Evolutionary conservation across 1,284 basidiomycete species (phyloP).

Genomic region (Cutaneotrichosporon arboriforme): DNA sequence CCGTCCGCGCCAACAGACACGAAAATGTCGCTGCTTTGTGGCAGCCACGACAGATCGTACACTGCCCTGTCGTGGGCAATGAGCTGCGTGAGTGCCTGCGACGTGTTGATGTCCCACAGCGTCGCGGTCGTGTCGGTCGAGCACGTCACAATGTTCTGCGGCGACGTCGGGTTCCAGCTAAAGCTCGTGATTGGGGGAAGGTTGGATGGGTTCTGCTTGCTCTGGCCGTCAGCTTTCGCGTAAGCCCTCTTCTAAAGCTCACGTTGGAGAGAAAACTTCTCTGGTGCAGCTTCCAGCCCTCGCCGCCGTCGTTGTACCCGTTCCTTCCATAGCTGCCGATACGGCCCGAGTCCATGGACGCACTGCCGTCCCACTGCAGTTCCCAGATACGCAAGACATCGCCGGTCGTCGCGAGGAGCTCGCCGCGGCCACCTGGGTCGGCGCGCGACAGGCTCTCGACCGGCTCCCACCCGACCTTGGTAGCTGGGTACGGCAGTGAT

Average conservation of each 20-base stretch:
- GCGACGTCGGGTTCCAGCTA: slow-evolving; percentile 88
- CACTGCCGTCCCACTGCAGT: slow-evolving; percentile 53
- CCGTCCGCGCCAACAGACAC: slow-evolving; percentile 98
- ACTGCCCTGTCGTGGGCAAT: slow-evolving; percentile 99
- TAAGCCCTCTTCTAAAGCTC: slow-evolving; percentile 41
- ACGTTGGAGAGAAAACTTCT: slow-evolving; percentile 67
- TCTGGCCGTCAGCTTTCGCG: slow-evolving; percentile 52
- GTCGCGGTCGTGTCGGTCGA: slow-evolving; percentile 96
- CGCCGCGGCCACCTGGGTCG: slow-evolving; percentile 44
- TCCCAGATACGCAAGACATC: slow-evolving; percentile 88
- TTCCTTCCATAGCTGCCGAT: slow-evolving; percentile 53
- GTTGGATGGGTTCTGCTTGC: slow-evolving; percentile 62
- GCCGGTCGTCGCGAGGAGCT: slow-evolving; percentile 82
- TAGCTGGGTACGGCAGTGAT: slow-evolving; percentile 41
- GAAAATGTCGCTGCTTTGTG: slow-evolving; percentile 94
- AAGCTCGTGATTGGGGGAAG: slow-evolving; percentile 89
- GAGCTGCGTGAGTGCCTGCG: slow-evolving; percentile 91
- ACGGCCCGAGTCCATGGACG: slow-evolving; percentile 5
- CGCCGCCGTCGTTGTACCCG: slow-evolving; percentile 48
- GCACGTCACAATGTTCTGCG: slow-evolving; percentile 83
- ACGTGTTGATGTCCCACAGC: slow-evolving; percentile 94
- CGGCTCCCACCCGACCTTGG: slow-evolving; percentile 48
- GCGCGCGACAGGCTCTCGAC: slow-evolving; percentile 25
- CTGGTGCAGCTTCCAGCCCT: slow-evolving; percentile 49
- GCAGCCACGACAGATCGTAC: slow-evolving; percentile 74